phyloP scores from a whole-genome alignment of 768 basidiomycete genomes.

The Fistulinella prunicolor region DNA sequence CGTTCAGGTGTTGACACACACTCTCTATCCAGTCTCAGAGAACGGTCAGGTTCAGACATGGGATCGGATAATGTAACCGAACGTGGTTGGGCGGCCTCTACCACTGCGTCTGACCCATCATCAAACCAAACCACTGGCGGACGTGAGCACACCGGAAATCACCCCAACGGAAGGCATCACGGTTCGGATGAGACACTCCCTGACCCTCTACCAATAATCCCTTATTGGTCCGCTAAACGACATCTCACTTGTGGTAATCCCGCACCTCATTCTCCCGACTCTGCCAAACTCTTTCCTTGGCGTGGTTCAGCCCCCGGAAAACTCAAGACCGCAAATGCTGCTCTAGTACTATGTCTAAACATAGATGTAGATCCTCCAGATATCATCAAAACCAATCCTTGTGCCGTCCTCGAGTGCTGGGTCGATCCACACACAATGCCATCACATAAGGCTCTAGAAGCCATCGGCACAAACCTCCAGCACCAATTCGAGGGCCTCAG shows the following conservation, averaged over 20 bases:
- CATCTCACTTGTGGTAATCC: constrained; percentile 91
- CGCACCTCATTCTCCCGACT: constrained; percentile 63
- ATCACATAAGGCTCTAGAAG: constrained; percentile 88
- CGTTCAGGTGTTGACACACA: constrained; percentile 19
- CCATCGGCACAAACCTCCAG: constrained; percentile 88
- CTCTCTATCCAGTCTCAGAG: constrained; percentile 16
- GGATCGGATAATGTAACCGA: constrained; percentile 57
- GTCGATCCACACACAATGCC: constrained; percentile 93
- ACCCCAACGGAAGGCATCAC: constrained; percentile 34
- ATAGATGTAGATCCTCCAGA: constrained; percentile 98
- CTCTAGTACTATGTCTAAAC: constrained; percentile 89
- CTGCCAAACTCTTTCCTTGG: constrained; percentile 71
- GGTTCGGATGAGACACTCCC: constrained; percentile 47
- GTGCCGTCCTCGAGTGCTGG: constrained; percentile 95
- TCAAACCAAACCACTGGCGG: constrained; percentile 36
- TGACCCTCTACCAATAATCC: constrained; percentile 57
- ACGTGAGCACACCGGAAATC: constrained; percentile 30
- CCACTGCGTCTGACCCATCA: constrained; percentile 49
- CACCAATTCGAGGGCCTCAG: constrained; percentile 96
- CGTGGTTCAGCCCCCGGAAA: constrained; percentile 77
- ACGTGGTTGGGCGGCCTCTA: constrained; percentile 42
- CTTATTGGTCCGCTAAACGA: constrained; percentile 85
- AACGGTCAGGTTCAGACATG: constrained; percentile 28
- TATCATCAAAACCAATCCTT: constrained; percentile 94
- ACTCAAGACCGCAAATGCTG: constrained; percentile 88